Evolutionary conservation across 441 rosid species (phyloP).

Genomic region (Manihot esculenta): DNA sequence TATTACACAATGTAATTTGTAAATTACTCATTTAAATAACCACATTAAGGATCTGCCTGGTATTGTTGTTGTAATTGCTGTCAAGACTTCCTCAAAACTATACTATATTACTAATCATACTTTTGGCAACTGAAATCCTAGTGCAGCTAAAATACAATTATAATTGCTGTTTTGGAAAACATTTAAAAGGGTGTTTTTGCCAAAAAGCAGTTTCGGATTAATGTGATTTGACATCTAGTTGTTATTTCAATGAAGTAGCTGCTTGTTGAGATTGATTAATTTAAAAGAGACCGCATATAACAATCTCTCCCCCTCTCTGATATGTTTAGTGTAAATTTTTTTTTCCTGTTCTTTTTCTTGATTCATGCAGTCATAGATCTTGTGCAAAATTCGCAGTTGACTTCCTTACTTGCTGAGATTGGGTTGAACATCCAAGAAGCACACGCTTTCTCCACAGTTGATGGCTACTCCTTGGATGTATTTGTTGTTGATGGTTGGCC

Average conservation of each 20-base stretch:
- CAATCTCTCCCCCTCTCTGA: no score
- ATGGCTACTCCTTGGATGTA: slow-evolving; percentile 92
- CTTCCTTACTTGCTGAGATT: slow-evolving; percentile 82
- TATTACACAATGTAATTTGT: background rate
- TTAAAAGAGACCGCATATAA: background rate
- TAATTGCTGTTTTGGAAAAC: background rate
- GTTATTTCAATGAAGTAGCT: background rate
- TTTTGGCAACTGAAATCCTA: background rate
- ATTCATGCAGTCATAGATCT: slow-evolving; percentile 24
- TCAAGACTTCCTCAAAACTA: background rate
- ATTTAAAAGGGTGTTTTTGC: background rate
- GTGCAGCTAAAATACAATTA: background rate
- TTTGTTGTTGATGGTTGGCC: slow-evolving; percentile 99
- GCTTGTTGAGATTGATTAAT: background rate
- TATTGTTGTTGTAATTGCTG: background rate
- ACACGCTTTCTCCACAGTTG: slow-evolving; percentile 85
- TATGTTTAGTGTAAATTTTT: background rate
- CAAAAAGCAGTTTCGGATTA: background rate
- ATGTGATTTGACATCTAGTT: background rate
- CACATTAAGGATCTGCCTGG: background rate
- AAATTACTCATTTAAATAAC: background rate
- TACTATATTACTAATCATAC: no score
- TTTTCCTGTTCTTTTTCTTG: slow-evolving; percentile 15
- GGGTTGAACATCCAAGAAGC: slow-evolving; percentile 94
- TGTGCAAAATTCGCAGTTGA: slow-evolving; percentile 53